These are phyloP conservation scores for Colletotrichum cereale DNA, from an alignment of 2,329 filamentous ascomycete genomes.

Conservation along the genomic window DNA sequence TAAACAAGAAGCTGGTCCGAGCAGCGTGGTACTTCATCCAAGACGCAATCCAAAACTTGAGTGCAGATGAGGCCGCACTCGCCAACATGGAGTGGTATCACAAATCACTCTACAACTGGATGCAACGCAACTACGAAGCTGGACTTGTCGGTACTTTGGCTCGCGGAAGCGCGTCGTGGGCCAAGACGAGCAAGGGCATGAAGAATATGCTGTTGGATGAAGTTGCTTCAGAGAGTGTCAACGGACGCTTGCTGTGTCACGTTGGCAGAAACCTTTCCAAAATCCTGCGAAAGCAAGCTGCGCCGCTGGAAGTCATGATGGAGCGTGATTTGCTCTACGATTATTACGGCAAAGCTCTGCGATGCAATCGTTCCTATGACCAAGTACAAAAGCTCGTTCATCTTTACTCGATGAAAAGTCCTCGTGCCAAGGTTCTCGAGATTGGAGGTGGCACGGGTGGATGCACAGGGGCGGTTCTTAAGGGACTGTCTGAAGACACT, in stretches of 20 bases:
- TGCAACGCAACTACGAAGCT: conserved; percentile 15
- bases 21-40: conserved; percentile 27
- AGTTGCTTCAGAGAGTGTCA: conserved; percentile 20
- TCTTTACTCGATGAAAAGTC: conserved; percentile 21
- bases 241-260: conserved; percentile 14
- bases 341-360: conserved; percentile 30
- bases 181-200: conserved; percentile 21
- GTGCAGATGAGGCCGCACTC: neutral
- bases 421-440: conserved; percentile 49
- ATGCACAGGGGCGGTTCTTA: conserved; percentile 52
- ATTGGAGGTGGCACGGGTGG: conserved; percentile 58
- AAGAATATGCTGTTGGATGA: conserved; percentile 37
- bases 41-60: conserved; percentile 18
- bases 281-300: conserved; percentile 16
- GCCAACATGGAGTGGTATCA: conserved; percentile 28
- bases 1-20: conserved; percentile 19
- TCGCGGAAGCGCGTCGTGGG: conserved; percentile 24
- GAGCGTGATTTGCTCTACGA: conserved; percentile 29
- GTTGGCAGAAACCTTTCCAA: conserved; percentile 15
- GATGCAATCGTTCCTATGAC: conserved; percentile 21
- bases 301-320: conserved; percentile 37
- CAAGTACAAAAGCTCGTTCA: conserved; percentile 3
- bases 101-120: conserved; percentile 25
- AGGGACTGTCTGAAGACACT: conserved; percentile 43
- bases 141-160: conserved; percentile 13